Conservation (phyloP, 768 basidiomycete genomes). For the Candolleomyces eurysporus region DNA sequence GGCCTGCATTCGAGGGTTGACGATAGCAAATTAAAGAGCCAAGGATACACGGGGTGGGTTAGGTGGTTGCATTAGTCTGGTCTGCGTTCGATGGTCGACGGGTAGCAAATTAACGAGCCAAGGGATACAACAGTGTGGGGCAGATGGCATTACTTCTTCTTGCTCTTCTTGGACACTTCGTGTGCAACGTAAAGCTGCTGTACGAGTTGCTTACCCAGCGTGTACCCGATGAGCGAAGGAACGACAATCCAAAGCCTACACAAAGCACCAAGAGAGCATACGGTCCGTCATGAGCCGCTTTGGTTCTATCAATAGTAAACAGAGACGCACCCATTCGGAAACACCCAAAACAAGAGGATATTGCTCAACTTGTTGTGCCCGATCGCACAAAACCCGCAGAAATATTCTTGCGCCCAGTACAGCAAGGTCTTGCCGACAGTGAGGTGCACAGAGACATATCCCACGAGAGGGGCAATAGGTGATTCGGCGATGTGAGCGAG, state of each 20-base stretch:
- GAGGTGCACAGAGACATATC: slow-evolving; percentile 71
- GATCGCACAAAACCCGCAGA: slow-evolving; percentile 65
- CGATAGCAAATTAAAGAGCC: too few relatives aligned
- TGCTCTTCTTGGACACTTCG: slow-evolving; percentile 12
- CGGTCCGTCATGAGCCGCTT: not conserved
- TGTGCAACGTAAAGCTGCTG: slow-evolving; percentile 33
- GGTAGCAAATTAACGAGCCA: not conserved
- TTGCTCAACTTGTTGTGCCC: slow-evolving; percentile 66
- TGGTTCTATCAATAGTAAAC: not conserved
- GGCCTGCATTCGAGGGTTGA: too few relatives aligned
- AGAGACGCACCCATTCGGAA: slow-evolving; percentile 72
- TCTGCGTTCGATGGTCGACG: too few relatives aligned
- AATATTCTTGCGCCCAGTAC: slow-evolving; percentile 82
- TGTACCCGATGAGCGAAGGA: slow-evolving; percentile 57
- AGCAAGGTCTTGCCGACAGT: slow-evolving; percentile 83
- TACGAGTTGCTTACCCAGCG: slow-evolving; percentile 62
- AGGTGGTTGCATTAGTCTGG: too few relatives aligned
- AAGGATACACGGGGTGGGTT: too few relatives aligned
- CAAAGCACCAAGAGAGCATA: not conserved
- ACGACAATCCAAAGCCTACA: slow-evolving; percentile 75
- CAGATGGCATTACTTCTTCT: not conserved
- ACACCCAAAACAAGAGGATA: slow-evolving; percentile 61
- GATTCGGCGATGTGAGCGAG: slow-evolving; percentile 60
- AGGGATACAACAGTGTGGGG: not conserved
- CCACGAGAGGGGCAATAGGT: slow-evolving; percentile 70